Percentiles rank a stretch among this genome's conserved stretches.
Evolutionary conservation across 768 basidiomycete species (phyloP).

Genomic region (Candolleomyces efflorescens): DNA sequence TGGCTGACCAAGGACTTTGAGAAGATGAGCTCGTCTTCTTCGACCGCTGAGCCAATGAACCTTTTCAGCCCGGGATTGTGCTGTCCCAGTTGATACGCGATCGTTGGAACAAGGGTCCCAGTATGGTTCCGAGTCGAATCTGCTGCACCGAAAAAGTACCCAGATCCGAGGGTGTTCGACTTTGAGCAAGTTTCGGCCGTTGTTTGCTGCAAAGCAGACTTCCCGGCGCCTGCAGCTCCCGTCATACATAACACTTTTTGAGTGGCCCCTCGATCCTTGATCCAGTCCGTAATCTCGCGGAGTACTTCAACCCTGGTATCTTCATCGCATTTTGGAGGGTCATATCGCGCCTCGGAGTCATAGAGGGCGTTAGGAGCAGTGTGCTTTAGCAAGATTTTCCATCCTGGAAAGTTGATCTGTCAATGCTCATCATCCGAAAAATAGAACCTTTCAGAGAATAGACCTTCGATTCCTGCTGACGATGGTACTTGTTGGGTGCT

Average conservation of each 20-base stretch:
- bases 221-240: neutral
- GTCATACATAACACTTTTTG: neutral
- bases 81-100: conserved; percentile 9
- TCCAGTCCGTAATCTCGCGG: conserved; percentile 1
- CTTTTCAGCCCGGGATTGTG: neutral
- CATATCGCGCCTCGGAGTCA: conserved; percentile 3
- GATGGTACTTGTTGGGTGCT: no score
- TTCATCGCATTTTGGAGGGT: conserved; percentile 8
- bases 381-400: neutral
- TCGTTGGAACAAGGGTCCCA: conserved; percentile 9
- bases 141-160: conserved; percentile 10
- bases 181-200: conserved; percentile 4
- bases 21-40: neutral
- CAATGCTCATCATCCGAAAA: neutral
- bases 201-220: conserved; percentile 8
- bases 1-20: conserved; percentile 1
- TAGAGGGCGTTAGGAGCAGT: neutral
- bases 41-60: neutral
- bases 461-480: no score
- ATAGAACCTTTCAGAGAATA: neutral
- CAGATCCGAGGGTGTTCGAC: conserved; percentile 1
- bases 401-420: neutral
- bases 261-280: neutral
- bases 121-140: conserved; percentile 1
- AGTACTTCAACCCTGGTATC: conserved; percentile 3